Percentiles rank a stretch among this genome's conserved stretches.
phyloP scores from a whole-genome alignment of 179 eudicot species.

The Gypsophila paniculata region DNA sequence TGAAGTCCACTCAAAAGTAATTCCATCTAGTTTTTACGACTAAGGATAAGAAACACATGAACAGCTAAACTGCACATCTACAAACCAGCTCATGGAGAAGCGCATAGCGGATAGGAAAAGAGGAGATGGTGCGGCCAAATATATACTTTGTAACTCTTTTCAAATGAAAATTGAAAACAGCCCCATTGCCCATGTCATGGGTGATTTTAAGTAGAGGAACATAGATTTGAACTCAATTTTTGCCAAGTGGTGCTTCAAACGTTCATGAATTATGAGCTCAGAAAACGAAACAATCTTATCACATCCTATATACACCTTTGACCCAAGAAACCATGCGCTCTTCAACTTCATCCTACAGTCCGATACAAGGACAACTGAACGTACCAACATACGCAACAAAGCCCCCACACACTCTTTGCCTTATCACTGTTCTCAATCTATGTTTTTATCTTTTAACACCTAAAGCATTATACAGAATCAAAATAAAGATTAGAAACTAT shows the following conservation, averaged over 20 bases:
- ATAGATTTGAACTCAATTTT: neutral
- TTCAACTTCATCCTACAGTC: neutral
- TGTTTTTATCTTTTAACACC: neutral
- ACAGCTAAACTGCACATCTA: neutral
- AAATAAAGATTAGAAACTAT: neutral
- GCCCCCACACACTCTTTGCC: neutral
- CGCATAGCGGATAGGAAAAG: neutral
- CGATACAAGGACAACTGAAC: constrained; percentile 10
- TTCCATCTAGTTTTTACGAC: neutral
- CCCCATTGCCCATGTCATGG: neutral
- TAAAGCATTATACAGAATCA: constrained; percentile 1
- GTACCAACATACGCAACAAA: neutral
- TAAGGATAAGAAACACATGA: neutral
- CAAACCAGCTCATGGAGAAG: neutral
- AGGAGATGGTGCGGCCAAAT: neutral
- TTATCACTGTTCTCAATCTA: neutral
- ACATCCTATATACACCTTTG: neutral
- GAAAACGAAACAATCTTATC: neutral
- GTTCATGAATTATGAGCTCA: neutral
- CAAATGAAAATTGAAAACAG: neutral
- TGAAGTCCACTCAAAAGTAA: too few relatives aligned
- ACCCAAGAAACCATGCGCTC: neutral
- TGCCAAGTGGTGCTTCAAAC: neutral
- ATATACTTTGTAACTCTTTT: neutral
- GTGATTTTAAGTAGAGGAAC: neutral